These are phyloP conservation scores for Backusella sp. DNA, from an alignment of 192 early-diverging fungal genomes.

Conservation along the genomic window DNA sequence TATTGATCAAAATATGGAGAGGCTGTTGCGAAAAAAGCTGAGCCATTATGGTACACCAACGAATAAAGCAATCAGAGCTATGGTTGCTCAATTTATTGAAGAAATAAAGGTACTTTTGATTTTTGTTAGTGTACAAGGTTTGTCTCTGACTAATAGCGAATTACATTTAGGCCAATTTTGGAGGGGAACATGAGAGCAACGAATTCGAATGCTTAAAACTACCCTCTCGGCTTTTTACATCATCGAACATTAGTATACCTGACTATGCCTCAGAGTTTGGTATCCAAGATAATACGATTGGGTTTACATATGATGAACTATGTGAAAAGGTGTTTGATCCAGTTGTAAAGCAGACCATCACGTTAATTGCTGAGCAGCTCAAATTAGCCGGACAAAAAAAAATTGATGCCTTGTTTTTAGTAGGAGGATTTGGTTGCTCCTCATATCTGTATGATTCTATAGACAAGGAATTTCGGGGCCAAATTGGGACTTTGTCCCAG, in stretches of 20 bases:
- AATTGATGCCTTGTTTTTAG: conserved; percentile 47
- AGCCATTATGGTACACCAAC: conserved; percentile 33
- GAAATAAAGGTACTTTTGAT: conserved; percentile 39
- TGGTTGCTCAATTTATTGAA: conserved; percentile 40
- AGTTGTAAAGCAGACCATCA: conserved; percentile 44
- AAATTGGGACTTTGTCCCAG: conserved; percentile 39
- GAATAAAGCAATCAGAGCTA: conserved; percentile 32
- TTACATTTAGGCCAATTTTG: not conserved
- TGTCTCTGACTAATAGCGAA: too few species aligned
- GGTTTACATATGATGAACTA: conserved; percentile 43
- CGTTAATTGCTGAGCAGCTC: conserved; percentile 46
- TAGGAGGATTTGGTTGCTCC: conserved; percentile 52
- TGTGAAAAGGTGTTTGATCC: conserved; percentile 49
- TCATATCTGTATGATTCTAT: conserved; percentile 47
- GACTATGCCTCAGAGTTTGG: conserved; percentile 37
- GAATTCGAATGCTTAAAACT: conserved; percentile 37
- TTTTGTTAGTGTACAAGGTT: not conserved
- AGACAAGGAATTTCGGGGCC: conserved; percentile 34
- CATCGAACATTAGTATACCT: conserved; percentile 31
- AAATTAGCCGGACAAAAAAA: conserved; percentile 22
- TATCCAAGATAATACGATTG: conserved; percentile 40
- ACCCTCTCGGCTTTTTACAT: conserved; percentile 33
- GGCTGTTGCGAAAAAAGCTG: conserved; percentile 31
- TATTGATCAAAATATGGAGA: conserved; percentile 43
- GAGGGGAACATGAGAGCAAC: conserved; percentile 30